Conservation (phyloP, 2,329 filamentous ascomycete genomes). For the Chrysoporthe puriensis region DNA sequence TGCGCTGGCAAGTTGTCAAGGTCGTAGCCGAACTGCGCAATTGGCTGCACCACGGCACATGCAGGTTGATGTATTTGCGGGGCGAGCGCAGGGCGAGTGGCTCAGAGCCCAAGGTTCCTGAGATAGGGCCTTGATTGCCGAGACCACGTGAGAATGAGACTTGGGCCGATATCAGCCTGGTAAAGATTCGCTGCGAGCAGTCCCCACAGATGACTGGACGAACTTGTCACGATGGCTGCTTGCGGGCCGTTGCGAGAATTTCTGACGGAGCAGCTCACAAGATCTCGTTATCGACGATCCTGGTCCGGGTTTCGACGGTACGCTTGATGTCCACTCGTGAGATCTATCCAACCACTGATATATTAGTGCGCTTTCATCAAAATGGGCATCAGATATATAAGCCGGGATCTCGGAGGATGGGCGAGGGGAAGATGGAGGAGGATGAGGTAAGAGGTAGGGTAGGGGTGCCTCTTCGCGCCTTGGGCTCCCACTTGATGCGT, state of each 20-base stretch:
- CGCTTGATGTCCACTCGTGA: conserved; percentile 35
- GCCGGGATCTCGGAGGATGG: conserved; percentile 27
- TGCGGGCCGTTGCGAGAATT: conserved; percentile 37
- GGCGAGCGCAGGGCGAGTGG: conserved; percentile 40
- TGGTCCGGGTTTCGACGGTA: conserved; percentile 36
- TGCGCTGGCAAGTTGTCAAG: conserved; percentile 64
- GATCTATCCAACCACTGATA: conserved; percentile 48
- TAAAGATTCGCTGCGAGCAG: conserved; percentile 18
- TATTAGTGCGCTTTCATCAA: conserved; percentile 41
- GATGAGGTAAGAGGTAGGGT: conserved; percentile 25
- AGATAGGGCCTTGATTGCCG: conserved; percentile 41
- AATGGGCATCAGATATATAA: conserved; percentile 40
- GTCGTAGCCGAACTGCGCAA: conserved; percentile 56
- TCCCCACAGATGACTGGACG: conserved; percentile 19
- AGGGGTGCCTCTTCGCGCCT: conserved; percentile 43
- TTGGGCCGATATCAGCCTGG: conserved; percentile 16
- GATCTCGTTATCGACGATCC: conserved; percentile 35
- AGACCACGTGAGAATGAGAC: conserved; percentile 48
- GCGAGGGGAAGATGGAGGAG: conserved; percentile 32
- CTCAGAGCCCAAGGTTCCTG: conserved; percentile 37
- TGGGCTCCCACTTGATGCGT: conserved; percentile 53
- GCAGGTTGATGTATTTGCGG: conserved; percentile 58
- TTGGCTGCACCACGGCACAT: conserved; percentile 61
- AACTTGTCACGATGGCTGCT: conserved; percentile 35
- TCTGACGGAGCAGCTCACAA: conserved; percentile 40